Conservation (phyloP, 306 rosid species). For the Vigna reflexopilosa region DNA sequence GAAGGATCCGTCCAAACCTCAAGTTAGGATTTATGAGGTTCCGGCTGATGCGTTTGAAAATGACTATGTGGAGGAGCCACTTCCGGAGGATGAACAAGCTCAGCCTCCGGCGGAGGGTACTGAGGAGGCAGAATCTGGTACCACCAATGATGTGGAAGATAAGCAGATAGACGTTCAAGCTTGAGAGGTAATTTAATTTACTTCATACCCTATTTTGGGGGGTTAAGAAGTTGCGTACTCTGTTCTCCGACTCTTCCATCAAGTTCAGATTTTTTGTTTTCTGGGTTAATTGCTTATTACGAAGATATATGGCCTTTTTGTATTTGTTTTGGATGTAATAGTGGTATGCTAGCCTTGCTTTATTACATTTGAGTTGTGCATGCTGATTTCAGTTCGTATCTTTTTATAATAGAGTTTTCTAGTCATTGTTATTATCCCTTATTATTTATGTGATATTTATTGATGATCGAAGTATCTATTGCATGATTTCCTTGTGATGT, state of each 20-base stretch:
- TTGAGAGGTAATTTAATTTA: conserved; percentile 44
- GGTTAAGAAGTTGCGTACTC: background rate
- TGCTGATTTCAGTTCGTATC: too few relatives aligned
- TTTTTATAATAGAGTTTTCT: too few relatives aligned
- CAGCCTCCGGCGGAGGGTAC: conserved; percentile 80
- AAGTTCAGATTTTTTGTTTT: too few relatives aligned
- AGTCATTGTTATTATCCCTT: too few relatives aligned
- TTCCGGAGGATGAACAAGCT: conserved; percentile 93
- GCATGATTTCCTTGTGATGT: too few relatives aligned
- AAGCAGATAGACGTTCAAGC: conserved; percentile 57
- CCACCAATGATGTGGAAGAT: conserved; percentile 63
- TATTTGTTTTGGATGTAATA: too few relatives aligned
- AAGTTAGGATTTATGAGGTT: conserved; percentile 95
- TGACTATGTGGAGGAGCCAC: conserved; percentile 95
- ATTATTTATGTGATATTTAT: too few relatives aligned
- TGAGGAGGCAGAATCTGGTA: conserved; percentile 58
- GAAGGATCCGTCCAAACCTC: conserved; percentile 94
- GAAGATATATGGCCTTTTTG: background rate
- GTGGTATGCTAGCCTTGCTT: too few relatives aligned
- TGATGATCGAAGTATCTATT: too few relatives aligned
- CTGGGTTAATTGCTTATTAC: background rate
- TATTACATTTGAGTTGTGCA: too few relatives aligned
- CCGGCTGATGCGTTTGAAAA: conserved; percentile 90
- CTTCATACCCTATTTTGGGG: conserved; percentile 16
- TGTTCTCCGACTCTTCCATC: background rate